Base-by-base conservation (phyloP, 1,139 yeast genomes). In the Hanseniaspora gamundiae region DNA sequence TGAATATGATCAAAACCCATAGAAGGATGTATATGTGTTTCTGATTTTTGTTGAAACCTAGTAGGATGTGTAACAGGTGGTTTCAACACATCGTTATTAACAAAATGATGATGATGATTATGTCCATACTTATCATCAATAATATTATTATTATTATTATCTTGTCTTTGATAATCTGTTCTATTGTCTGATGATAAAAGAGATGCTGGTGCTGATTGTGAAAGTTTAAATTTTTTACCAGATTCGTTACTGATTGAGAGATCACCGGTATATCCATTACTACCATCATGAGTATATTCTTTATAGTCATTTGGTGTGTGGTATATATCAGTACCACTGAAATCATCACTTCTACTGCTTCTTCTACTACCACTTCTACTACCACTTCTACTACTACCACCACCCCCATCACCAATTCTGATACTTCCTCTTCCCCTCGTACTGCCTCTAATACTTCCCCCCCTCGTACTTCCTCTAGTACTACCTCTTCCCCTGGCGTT, bases 401-500 rank as follows among this genome's bases (percentile, higher is more conserved):
- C 17, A 43, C 13, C 11, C 35, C n/a, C 9, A 30, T 40, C 8
- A 28, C 19, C 10, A 38, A 6, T n/a, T 35, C 39, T 29, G n/a
- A 2, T 6, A 28, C 8, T 28, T n/a, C 26, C 20, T 17, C 26
- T 9, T 27, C 21, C 16, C 22, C 22, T 33, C 17, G 4, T 22
- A 24, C 27, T 19, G 21, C 35, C 20, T 30, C 38, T 21, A 22
- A 17, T 14, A 4, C 17, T 2, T 36, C 44, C 21, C 33, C 29
- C 16, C 38, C 46, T 14, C 19, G 40, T n/a, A 40, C 33, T 19
- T 44, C 38, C 22, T 40, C 40, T 6, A 39, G 22, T 43, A 80
- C 55, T 1, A 56, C 40, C n/a, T 74, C 51, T 10, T 73, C 47
- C 6, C 69, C 47, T 1, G 60, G 45, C 13, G 8, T 14, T 33